These are phyloP conservation scores for Herpotrichia juniperi DNA, from an alignment of 2,329 filamentous ascomycete genomes.

Conservation along the genomic window DNA sequence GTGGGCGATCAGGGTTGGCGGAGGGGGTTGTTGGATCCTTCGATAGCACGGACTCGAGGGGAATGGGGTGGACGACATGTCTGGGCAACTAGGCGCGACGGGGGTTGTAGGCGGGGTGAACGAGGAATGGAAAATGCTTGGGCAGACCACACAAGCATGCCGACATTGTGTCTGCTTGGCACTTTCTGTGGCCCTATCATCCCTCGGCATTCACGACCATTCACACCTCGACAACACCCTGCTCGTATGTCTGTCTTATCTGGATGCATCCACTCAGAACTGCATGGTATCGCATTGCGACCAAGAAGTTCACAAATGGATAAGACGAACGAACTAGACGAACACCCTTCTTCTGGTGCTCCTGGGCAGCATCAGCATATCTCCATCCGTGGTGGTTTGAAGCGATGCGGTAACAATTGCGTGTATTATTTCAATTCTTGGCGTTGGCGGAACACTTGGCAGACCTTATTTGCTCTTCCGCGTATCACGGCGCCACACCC, in stretches of 20 bases:
- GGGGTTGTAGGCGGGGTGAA: neutral
- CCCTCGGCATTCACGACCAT: too few relatives aligned
- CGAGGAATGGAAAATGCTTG: neutral
- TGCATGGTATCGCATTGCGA: too few relatives aligned
- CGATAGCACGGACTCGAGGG: neutral
- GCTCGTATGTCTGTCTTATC: too few relatives aligned
- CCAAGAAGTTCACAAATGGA: too few relatives aligned
- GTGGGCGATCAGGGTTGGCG: conserved; percentile 14
- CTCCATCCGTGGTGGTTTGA: neutral
- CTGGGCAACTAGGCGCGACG: neutral
- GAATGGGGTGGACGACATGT: neutral
- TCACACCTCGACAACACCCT: too few relatives aligned
- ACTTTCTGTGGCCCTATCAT: too few relatives aligned
- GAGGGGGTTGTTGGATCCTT: neutral
- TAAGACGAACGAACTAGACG: too few relatives aligned
- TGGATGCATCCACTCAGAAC: too few relatives aligned
- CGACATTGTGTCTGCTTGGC: neutral
- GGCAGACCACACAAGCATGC: neutral
- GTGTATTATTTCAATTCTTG: neutral
- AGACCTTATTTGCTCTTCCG: neutral
- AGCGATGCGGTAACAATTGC: neutral
- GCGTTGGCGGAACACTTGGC: conserved; percentile 3
- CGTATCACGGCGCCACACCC: conserved; percentile 5
- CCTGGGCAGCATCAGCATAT: neutral
- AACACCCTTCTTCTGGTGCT: too few relatives aligned